Evolutionary conservation across 1,284 basidiomycete genomes (phyloP).

Genomic region (Cutaneotrichosporon sp.): DNA sequence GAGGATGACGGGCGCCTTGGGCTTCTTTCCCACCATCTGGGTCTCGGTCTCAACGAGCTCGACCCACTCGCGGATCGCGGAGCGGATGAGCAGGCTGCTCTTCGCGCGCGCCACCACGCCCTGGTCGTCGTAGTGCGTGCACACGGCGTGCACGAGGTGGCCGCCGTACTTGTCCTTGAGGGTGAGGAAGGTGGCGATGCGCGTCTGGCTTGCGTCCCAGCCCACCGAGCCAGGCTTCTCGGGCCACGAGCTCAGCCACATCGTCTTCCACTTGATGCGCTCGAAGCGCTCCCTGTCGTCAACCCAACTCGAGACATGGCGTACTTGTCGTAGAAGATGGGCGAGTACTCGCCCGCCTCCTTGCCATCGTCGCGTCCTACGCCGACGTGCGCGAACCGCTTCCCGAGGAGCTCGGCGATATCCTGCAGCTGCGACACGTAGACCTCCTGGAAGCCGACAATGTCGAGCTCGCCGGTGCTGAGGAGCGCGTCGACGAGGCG

Average conservation of each 20-base stretch:
- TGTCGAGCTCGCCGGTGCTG: slow-evolving; percentile 37
- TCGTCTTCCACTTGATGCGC: slow-evolving; percentile 33
- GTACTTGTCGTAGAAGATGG: slow-evolving; percentile 65
- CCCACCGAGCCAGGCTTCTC: slow-evolving; percentile 43
- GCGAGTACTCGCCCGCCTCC: slow-evolving; percentile 63
- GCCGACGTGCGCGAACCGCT: slow-evolving; percentile 61
- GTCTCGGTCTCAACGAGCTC: slow-evolving; percentile 23
- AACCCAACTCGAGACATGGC: slow-evolving; percentile 17
- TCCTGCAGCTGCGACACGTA: slow-evolving; percentile 64
- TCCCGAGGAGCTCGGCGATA: slow-evolving; percentile 61
- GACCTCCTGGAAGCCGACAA: slow-evolving; percentile 60
- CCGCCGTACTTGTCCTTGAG: slow-evolving; percentile 25
- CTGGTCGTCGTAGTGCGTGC: slow-evolving; percentile 52
- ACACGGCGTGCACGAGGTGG: slow-evolving; percentile 43
- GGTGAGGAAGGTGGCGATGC: slow-evolving; percentile 48
- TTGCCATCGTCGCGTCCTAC: slow-evolving; percentile 66
- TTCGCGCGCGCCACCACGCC: slow-evolving; percentile 40
- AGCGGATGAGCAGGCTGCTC: slow-evolving; percentile 44
- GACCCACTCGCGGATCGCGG: slow-evolving; percentile 37
- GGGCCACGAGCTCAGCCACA: slow-evolving; percentile 48
- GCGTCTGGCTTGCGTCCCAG: slow-evolving; percentile 51
- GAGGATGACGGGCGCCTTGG: slow-evolving; percentile 36
- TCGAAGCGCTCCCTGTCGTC: slow-evolving; percentile 16
- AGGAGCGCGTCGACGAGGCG: slow-evolving; percentile 42
- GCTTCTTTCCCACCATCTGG: slow-evolving; percentile 2